Base-by-base conservation (phyloP, 2,329 filamentous ascomycete genomes). In the Cryphonectria naterciae region DNA sequence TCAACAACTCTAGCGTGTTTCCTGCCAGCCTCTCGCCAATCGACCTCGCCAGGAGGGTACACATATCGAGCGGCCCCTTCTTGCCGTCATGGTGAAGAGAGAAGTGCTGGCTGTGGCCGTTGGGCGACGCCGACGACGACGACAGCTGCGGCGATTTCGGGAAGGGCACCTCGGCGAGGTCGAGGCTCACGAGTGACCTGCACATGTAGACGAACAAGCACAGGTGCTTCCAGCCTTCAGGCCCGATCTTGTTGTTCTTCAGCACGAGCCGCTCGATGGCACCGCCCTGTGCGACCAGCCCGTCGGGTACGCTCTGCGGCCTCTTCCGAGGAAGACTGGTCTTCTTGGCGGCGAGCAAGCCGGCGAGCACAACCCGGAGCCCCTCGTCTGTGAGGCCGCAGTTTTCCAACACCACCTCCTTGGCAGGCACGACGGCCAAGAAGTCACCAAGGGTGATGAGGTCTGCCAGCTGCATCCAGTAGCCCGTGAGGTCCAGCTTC, bases 151-250 rank as follows among this genome's bases (percentile, higher is more conserved):
- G 72, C 22, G 75, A 73, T 7, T 74, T 77, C 1, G 93, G 94
- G 74, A 98, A 95, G 2, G 89, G 88, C 71, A 97, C 91, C 77
- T 93, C 92, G 0, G 95, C 97, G 39, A 98, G 80, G 79, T 99
- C 96, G 35, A 98, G 87, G 7, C 88, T 92, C 79, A 94, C 95
- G 69, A 99, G 85, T 0, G 94, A 94, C 73, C 90, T 91, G 76
- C 93, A 97, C 84, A 98, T 91, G 81, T 97, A 93, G 67, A 97
- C 86, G 78, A 98, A 99, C 8, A 97, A 84, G 56, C 92, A 92
- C 70, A 98, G 90, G 78, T 98, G 90, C 76, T 92, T 94, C 96
- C 96, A 99, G 22, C 95, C 96, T 74, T 97, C 92, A 0, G 86
- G 85, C 0, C 93, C 92, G 72, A 98, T 91, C 77, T 94, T 95